Percentiles rank a stretch among this genome's conserved stretches.
Evolutionary conservation across 2,329 filamentous ascomycete genomes (phyloP).

Genomic region (Dichotomopilus funicola): DNA sequence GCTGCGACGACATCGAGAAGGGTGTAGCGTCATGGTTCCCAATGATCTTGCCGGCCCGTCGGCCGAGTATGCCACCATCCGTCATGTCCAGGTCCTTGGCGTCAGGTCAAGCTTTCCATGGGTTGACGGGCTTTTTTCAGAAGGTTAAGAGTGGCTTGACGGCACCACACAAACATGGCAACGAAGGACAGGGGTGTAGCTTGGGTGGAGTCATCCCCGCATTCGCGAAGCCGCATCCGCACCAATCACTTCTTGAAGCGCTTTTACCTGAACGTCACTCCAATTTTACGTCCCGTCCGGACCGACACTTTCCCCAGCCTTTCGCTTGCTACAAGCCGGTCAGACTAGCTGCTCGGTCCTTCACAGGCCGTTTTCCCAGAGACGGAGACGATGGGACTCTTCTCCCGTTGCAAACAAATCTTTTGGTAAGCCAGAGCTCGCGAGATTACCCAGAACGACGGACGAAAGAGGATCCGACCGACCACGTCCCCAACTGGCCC

Average conservation of each 20-base stretch:
- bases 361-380: too few species aligned
- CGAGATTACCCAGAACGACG: too few species aligned
- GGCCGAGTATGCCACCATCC: not conserved
- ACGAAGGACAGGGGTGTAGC: not conserved
- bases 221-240: constrained; percentile 1
- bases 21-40: not conserved
- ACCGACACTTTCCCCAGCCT: too few species aligned
- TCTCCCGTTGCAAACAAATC: too few species aligned
- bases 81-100: not conserved
- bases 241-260: constrained; percentile 3
- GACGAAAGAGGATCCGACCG: too few species aligned
- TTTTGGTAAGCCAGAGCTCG: too few species aligned
- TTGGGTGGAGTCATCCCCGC: constrained; percentile 2
- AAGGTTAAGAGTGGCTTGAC: too few species aligned
- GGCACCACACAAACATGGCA: too few species aligned
- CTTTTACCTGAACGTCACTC: not conserved
- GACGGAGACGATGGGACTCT: too few species aligned
- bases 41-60: not conserved
- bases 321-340: too few species aligned
- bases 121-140: too few species aligned
- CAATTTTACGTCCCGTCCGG: not conserved
- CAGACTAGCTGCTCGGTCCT: too few species aligned
- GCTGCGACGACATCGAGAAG: not conserved
- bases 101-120: constrained; percentile 1
- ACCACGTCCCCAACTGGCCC: not conserved